A percentile compares a stretch with the other conserved stretches of the same genome.
Evolutionary conservation across 257 asterid genomes (phyloP).

Genomic region (Capsicum rhomboideum): DNA sequence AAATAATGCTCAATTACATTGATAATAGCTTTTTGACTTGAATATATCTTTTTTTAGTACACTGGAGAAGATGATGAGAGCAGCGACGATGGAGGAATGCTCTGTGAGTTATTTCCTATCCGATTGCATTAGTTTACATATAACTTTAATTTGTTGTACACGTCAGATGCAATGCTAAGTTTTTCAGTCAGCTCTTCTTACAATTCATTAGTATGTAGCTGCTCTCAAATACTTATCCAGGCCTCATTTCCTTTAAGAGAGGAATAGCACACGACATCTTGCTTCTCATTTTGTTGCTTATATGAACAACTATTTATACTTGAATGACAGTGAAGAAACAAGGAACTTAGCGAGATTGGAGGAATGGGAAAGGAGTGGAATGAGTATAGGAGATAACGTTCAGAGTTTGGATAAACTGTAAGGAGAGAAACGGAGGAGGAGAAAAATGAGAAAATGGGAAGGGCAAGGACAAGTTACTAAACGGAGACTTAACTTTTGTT

Average conservation of each 20-base stretch:
- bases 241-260: not conserved
- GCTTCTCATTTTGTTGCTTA: not conserved
- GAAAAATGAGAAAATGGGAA: not conserved
- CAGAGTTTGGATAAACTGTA: not conserved
- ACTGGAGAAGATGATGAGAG: slow-evolving; percentile 54
- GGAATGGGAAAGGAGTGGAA: not conserved
- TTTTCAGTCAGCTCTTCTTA: not conserved
- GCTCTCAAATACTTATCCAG: not conserved
- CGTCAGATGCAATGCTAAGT: not conserved
- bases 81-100: slow-evolving; percentile 90
- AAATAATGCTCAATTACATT: not conserved
- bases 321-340: not conserved
- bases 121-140: not conserved
- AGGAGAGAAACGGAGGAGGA: not conserved
- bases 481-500: not conserved
- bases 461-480: not conserved
- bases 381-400: not conserved
- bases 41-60: slow-evolving; percentile 30
- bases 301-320: not conserved
- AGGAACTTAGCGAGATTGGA: not conserved
- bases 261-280: not conserved
- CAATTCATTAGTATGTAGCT: not conserved
- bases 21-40: slow-evolving; percentile 12
- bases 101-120: slow-evolving; percentile 47
- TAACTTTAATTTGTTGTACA: not conserved